Conservation (phyloP, 1,284 basidiomycete genomes). For the Naganishia albida region DNA sequence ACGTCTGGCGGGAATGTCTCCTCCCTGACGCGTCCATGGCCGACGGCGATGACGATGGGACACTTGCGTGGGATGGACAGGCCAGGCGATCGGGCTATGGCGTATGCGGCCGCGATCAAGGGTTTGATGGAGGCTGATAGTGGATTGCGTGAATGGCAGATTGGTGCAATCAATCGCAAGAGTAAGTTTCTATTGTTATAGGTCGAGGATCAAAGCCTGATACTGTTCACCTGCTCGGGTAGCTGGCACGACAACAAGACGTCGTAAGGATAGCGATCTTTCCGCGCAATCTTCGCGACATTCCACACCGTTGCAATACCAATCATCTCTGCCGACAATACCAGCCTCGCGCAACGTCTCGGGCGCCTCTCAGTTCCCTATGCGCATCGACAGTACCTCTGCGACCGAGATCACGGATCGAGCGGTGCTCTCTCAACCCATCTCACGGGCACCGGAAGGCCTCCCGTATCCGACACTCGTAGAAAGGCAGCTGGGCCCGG, state of each 20-base stretch:
- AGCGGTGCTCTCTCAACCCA: conserved; percentile 45
- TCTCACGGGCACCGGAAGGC: conserved; percentile 56
- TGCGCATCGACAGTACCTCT: conserved; percentile 48
- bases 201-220: background rate
- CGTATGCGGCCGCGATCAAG: conserved; percentile 81
- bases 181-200: conserved; percentile 55
- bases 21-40: conserved; percentile 57
- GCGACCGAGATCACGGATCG: conserved; percentile 50
- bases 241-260: conserved; percentile 8
- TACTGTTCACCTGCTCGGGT: background rate
- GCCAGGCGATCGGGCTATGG: conserved; percentile 69
- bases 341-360: conserved; percentile 44
- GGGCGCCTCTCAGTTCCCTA: conserved; percentile 49
- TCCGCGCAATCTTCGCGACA: conserved; percentile 24
- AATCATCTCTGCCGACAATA: conserved; percentile 7
- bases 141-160: conserved; percentile 75
- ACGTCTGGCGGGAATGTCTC: background rate
- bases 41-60: conserved; percentile 70
- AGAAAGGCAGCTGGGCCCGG: conserved; percentile 2
- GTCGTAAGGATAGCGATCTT: background rate
- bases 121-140: conserved; percentile 75
- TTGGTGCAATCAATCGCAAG: conserved; percentile 58
- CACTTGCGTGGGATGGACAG: conserved; percentile 67
- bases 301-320: conserved; percentile 50
- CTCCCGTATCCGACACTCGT: conserved; percentile 72